Evolutionary conservation across 208 protist genomes (phyloP), one percentile per base, ranked within the genome.

Genomic region (Leishmania tarentolae): DNA sequence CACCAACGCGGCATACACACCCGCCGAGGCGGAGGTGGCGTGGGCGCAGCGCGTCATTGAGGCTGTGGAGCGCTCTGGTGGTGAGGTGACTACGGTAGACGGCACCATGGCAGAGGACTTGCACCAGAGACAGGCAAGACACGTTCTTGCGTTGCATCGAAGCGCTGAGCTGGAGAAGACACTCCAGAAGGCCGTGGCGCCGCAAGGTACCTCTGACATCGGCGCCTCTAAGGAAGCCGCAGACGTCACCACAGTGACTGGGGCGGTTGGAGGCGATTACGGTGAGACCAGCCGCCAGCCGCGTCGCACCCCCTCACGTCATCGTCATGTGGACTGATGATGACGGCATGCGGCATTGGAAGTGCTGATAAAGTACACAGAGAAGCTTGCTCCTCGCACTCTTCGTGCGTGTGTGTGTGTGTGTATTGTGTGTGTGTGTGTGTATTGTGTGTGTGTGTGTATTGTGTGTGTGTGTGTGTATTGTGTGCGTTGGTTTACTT

Each of bases 41-140:
- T 96, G 93, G 93, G 93, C 92, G 47, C 47, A 76, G 56, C 83
- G 84, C 40, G 83, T 97, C 6, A 71, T 80, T 69, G 82, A 84
- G 53, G 85, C 86, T 65, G 63, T 94, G 76, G 42, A 52, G 31
- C 57, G 77, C n/a, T 76, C 79, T 19, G 47, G 79, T 61, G 86
- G 82, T 46, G 79, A 79, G 2, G 86, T 91, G 73, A 84, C 86
- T 37, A 88, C 85, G 17, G 85, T 94, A 31, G 83, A 94, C 82
- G 91, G 90, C 0, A 90, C 81, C 76, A 92, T 92, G 90, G 85
- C 91, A 46, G 89, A 93, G 83, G 90, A 89, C 63, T 84, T 94
- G 75, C 91, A 96, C 83, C 88, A 89, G 61, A 86, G 88, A 9
- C 89, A 92, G 79, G 89, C 91, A 37, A 65, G 37, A 28, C 86